Evolutionary conservation across 208 protist genomes (phyloP).

Genomic region (Leishmania aethiopica): DNA sequence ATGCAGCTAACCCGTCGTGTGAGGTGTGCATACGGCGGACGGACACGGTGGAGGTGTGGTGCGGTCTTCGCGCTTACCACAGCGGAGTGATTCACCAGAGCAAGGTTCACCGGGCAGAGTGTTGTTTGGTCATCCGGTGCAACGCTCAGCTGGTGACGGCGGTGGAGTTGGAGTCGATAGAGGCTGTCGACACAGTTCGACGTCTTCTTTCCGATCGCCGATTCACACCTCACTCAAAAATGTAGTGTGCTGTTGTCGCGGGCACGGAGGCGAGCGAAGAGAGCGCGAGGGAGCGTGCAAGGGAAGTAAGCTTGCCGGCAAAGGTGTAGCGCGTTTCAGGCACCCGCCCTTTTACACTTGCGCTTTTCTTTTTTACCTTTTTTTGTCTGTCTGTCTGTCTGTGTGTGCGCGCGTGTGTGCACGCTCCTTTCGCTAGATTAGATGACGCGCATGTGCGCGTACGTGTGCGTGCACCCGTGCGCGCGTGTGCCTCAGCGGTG

Average conservation of each 20-base stretch:
- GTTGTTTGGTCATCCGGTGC: slow-evolving; percentile 59
- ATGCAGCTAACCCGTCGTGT: slow-evolving; percentile 13
- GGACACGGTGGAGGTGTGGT: slow-evolving; percentile 49
- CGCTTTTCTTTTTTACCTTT: neutral
- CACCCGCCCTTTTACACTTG: neutral
- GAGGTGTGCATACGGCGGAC: slow-evolving; percentile 28
- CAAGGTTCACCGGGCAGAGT: slow-evolving; percentile 45
- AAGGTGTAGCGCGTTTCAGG: neutral
- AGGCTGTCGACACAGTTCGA: slow-evolving; percentile 27
- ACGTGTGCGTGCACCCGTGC: neutral
- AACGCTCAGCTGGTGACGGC: slow-evolving; percentile 48
- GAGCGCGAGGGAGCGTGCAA: neutral
- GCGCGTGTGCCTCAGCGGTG: neutral
- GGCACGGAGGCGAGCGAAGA: neutral
- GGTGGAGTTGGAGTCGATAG: slow-evolving; percentile 59
- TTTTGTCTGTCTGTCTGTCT: neutral
- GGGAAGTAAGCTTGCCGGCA: neutral
- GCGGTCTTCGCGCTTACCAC: slow-evolving; percentile 46
- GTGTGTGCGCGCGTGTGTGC: neutral
- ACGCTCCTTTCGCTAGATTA: slow-evolving; percentile 3
- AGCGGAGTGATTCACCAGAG: slow-evolving; percentile 53
- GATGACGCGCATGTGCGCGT: neutral
- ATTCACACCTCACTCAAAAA: neutral
- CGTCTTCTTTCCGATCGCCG: slow-evolving; percentile 6
- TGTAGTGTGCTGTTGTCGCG: neutral